Conservation (phyloP, 768 basidiomycete genomes). For the Phaffia tasmanica region DNA sequence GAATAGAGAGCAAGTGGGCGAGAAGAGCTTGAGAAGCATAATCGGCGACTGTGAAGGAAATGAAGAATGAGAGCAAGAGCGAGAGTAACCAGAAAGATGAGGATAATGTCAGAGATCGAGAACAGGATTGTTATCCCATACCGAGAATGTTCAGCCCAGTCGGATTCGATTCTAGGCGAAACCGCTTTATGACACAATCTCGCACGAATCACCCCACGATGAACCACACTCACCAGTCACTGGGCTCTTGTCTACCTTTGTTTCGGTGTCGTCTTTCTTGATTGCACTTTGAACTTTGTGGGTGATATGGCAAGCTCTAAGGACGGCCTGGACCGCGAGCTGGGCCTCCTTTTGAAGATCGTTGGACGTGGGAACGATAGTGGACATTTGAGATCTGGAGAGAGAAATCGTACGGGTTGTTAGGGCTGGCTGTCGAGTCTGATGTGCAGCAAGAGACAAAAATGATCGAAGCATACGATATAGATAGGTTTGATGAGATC, state of each 20-base stretch:
- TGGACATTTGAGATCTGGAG: too few relatives aligned
- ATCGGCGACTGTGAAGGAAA: conserved; percentile 59
- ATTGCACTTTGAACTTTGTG: conserved; percentile 75
- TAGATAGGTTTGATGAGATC: too few relatives aligned
- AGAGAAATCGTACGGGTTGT: too few relatives aligned
- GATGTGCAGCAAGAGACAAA: too few relatives aligned
- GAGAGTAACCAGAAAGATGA: not conserved
- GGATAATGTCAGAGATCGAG: not conserved
- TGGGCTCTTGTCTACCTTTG: conserved; percentile 83
- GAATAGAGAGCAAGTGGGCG: conserved; percentile 58
- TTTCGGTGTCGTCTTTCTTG: conserved; percentile 71
- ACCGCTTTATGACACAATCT: not conserved
- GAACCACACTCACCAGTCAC: conserved; percentile 55
- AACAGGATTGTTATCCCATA: not conserved
- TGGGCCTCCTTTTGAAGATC: conserved; percentile 48
- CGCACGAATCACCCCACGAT: not conserved
- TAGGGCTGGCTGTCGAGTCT: too few relatives aligned
- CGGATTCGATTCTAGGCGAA: not conserved
- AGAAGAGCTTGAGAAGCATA: conserved; percentile 88
- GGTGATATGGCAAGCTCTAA: conserved; percentile 72
- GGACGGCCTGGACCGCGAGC: conserved; percentile 75
- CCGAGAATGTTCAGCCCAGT: not conserved
- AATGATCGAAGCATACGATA: too few relatives aligned
- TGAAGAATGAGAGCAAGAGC: not conserved
- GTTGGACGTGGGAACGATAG: conserved; percentile 7